These are phyloP conservation scores for Cercospora berteroae DNA, from an alignment of 2,329 filamentous ascomycete species.

Conservation along the genomic window DNA sequence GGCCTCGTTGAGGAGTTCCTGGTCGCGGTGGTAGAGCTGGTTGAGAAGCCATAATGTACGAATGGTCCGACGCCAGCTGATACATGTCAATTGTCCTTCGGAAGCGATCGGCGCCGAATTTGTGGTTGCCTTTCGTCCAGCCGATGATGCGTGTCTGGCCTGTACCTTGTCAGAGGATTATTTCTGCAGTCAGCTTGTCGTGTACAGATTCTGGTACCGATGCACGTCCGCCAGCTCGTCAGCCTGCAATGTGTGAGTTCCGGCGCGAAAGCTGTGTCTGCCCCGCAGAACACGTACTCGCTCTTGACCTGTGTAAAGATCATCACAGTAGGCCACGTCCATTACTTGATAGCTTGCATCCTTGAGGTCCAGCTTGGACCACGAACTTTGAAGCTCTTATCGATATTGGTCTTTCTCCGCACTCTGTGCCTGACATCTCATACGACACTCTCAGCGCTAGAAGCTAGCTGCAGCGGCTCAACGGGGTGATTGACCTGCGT, in stretches of 20 bases:
- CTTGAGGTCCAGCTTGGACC: neutral
- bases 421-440: constrained; percentile 13
- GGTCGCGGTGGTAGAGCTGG: neutral
- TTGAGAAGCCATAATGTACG: neutral
- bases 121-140: constrained; percentile 2
- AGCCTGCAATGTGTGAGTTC: neutral
- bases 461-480: constrained; percentile 9
- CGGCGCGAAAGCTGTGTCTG: neutral
- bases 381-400: neutral
- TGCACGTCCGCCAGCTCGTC: neutral
- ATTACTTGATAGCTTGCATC: constrained; percentile 1
- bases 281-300: neutral
- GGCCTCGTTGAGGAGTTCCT: neutral
- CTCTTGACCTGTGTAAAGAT: neutral
- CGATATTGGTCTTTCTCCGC: neutral
- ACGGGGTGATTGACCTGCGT: neutral
- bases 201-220: neutral
- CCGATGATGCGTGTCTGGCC: neutral
- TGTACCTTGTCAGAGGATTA: neutral
- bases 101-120: neutral
- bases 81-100: neutral
- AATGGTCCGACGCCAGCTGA: neutral
- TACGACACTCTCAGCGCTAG: constrained; percentile 6
- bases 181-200: neutral
- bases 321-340: neutral